Conservation (phyloP, 2,329 filamentous ascomycete genomes). For the Penicillium concentricum region DNA sequence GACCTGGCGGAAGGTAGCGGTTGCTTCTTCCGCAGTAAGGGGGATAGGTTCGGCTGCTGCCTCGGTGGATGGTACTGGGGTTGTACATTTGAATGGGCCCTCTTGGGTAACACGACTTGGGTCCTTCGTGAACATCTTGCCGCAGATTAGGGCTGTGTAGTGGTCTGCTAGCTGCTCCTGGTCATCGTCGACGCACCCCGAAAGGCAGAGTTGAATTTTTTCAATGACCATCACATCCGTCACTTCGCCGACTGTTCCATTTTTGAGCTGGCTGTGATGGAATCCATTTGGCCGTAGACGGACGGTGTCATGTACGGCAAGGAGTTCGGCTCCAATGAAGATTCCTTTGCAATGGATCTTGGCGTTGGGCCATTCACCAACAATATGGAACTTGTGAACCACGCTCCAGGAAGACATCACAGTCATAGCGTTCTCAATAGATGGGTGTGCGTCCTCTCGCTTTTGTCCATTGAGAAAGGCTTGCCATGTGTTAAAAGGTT, state of each 20-base stretch:
- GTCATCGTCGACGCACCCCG: constrained; percentile 50
- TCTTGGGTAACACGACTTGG: constrained; percentile 19
- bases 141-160: constrained; percentile 49
- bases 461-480: constrained; percentile 47
- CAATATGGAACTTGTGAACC: constrained; percentile 53
- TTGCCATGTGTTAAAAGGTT: constrained; percentile 57
- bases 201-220: constrained; percentile 52
- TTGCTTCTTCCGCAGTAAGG: constrained; percentile 35
- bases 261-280: constrained; percentile 12
- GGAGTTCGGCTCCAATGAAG: constrained; percentile 57
- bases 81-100: constrained; percentile 15
- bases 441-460: constrained; percentile 50
- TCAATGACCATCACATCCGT: constrained; percentile 56
- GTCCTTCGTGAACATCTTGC: constrained; percentile 47
- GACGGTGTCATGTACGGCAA: constrained; percentile 55
- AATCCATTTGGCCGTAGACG: constrained; percentile 46
- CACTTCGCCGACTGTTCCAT: constrained; percentile 26
- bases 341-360: constrained; percentile 54
- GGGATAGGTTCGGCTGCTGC: constrained; percentile 10
- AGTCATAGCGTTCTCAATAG: constrained; percentile 55
- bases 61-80: neutral
- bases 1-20: constrained; percentile 37
- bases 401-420: constrained; percentile 55
- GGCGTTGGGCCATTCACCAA: constrained; percentile 55
- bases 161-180: constrained; percentile 48